Conservation (phyloP, 2,329 filamentous ascomycete species). For the Sclerotinia nivalis region DNA sequence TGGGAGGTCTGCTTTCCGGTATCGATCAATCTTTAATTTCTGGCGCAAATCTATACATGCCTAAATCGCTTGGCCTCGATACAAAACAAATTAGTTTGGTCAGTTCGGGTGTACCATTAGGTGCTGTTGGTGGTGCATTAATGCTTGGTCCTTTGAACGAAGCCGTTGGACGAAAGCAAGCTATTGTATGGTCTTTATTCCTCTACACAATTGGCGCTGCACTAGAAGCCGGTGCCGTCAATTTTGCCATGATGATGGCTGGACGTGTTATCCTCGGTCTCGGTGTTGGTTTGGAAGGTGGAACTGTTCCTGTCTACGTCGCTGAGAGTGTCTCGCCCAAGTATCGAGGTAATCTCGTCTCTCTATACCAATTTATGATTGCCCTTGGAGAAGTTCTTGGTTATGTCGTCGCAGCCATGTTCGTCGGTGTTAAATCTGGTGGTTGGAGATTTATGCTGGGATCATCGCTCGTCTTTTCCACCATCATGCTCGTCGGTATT, state of each 20-base stretch:
- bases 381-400: slow-evolving; percentile 73
- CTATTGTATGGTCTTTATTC: slow-evolving; percentile 68
- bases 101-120: slow-evolving; percentile 70
- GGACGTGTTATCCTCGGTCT: slow-evolving; percentile 68
- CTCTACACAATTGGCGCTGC: slow-evolving; percentile 71
- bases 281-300: slow-evolving; percentile 71
- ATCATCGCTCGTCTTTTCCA: slow-evolving; percentile 69
- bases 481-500: slow-evolving; percentile 63
- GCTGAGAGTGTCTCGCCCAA: slow-evolving; percentile 69
- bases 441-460: slow-evolving; percentile 76
- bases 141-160: slow-evolving; percentile 68
- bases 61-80: slow-evolving; percentile 52
- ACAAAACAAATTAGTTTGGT: slow-evolving; percentile 63
- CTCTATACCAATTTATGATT: slow-evolving; percentile 75
- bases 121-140: slow-evolving; percentile 69
- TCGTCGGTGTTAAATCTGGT: slow-evolving; percentile 62
- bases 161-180: slow-evolving; percentile 63
- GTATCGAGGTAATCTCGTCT: slow-evolving; percentile 71
- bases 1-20: slow-evolving; percentile 72
- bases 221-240: slow-evolving; percentile 66
- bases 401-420: slow-evolving; percentile 72
- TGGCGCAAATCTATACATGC: slow-evolving; percentile 68
- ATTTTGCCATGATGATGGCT: slow-evolving; percentile 70
- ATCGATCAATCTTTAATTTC: slow-evolving; percentile 73
- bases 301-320: slow-evolving; percentile 74